Conservation (phyloP, 1,284 basidiomycete genomes). For the Mycena citricolor region DNA sequence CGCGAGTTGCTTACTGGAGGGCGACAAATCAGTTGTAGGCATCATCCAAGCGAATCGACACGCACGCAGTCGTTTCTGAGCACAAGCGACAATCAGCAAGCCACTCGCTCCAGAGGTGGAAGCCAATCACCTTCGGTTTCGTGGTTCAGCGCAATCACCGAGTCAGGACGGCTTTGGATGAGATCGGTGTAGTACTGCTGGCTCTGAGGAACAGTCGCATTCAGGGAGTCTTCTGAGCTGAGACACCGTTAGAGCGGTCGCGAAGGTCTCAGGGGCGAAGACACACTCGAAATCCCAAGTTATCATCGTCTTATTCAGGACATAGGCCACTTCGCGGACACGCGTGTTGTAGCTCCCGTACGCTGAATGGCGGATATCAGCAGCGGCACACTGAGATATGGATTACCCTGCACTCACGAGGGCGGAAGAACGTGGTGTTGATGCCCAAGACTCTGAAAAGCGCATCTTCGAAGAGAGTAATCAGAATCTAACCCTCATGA, state of each 20-base stretch:
- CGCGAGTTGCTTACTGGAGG: slow-evolving; percentile 32
- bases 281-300: slow-evolving; percentile 43
- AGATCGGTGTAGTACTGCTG: slow-evolving; percentile 31
- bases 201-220: slow-evolving; percentile 33
- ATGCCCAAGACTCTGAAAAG: slow-evolving; percentile 14
- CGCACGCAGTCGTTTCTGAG: slow-evolving; percentile 41
- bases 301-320: slow-evolving; percentile 32
- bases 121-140: slow-evolving; percentile 29
- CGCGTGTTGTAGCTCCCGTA: slow-evolving; percentile 44
- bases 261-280: neutral
- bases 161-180: slow-evolving; percentile 31
- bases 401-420: no score
- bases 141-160: slow-evolving; percentile 44
- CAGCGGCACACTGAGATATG: no score
- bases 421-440: slow-evolving; percentile 16
- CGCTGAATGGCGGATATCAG: no score
- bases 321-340: slow-evolving; percentile 39
- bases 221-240: slow-evolving; percentile 41
- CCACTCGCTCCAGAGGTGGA: slow-evolving; percentile 15
- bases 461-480: slow-evolving; percentile 4
- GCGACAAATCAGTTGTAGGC: neutral
- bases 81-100: neutral
- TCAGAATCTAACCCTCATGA: neutral
- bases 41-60: neutral
- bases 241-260: neutral